These are phyloP conservation scores for Dimargaris xerosporica DNA, from an alignment of 192 early-diverging fungal genomes.

Conservation along the genomic window DNA sequence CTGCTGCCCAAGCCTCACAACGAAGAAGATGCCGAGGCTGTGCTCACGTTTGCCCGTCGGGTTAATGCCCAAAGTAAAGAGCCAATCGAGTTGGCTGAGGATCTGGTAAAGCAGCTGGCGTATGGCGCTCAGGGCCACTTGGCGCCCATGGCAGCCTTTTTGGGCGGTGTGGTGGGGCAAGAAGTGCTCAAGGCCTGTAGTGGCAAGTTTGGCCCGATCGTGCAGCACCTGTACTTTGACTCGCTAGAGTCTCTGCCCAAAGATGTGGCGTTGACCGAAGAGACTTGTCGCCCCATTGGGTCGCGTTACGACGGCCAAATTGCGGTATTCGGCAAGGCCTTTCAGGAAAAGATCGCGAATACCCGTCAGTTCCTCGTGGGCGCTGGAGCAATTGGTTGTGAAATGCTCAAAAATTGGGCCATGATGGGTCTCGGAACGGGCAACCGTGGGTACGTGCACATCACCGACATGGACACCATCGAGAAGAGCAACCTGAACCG, in stretches of 20 bases:
- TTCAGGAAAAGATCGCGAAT: slow-evolving; percentile 76
- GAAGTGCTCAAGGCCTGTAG: slow-evolving; percentile 97
- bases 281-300: slow-evolving; percentile 54
- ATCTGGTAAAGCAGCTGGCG: slow-evolving; percentile 73
- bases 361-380: slow-evolving; percentile 91
- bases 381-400: slow-evolving; percentile 97
- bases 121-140: slow-evolving; percentile 83
- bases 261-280: slow-evolving; percentile 46
- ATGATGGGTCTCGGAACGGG: slow-evolving; percentile 84
- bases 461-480: slow-evolving; percentile 99
- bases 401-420: slow-evolving; percentile 99
- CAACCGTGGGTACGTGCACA: slow-evolving; percentile 57
- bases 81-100: slow-evolving; percentile 68
- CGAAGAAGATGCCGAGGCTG: slow-evolving; percentile 68
- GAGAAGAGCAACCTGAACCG: slow-evolving; percentile 99
- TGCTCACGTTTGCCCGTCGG: slow-evolving; percentile 52
- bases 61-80: slow-evolving; percentile 49
- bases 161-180: slow-evolving; percentile 93
- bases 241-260: slow-evolving; percentile 89
- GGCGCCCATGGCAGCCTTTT: slow-evolving; percentile 88
- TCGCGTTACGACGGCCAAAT: slow-evolving; percentile 94
- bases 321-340: slow-evolving; percentile 87
- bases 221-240: slow-evolving; percentile 93
- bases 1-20: slow-evolving; percentile 73
- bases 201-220: slow-evolving; percentile 88